These are phyloP conservation scores for Ustulina deusta DNA, from an alignment of 2,329 filamentous ascomycete genomes.

Conservation along the genomic window DNA sequence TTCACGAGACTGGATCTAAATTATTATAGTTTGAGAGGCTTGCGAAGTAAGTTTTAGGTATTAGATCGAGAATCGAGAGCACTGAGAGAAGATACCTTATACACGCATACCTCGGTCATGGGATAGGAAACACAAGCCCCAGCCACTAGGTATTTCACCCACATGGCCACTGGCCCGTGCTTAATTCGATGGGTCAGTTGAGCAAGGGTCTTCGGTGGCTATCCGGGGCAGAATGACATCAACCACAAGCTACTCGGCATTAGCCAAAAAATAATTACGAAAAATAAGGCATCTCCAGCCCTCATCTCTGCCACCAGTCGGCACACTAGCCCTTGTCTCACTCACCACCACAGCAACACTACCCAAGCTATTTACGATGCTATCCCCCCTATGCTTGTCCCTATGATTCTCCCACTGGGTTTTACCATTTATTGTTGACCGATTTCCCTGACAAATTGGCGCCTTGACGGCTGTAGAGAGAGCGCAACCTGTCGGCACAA, in stretches of 20 bases:
- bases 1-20: no score
- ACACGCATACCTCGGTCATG: no score
- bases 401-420: conserved; percentile 7
- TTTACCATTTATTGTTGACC: conserved; percentile 2
- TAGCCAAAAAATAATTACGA: not conserved
- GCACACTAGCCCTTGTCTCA: conserved; percentile 13
- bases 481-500: conserved; percentile 21
- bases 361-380: conserved; percentile 19
- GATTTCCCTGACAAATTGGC: not conserved
- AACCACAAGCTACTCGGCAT: conserved; percentile 38
- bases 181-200: not conserved
- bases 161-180: conserved; percentile 37
- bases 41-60: no score
- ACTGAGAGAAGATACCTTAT: no score
- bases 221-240: conserved; percentile 36
- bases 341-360: conserved; percentile 6
- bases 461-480: conserved; percentile 5
- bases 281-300: conserved; percentile 19
- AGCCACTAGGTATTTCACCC: conserved; percentile 30
- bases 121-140: not conserved
- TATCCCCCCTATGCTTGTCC: conserved; percentile 5
- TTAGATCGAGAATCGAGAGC: not conserved
- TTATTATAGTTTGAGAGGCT: no score
- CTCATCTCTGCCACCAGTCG: conserved; percentile 22
- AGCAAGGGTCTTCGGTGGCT: conserved; percentile 15